Percentiles rank a stretch among this genome's conserved stretches.
Evolutionary conservation across 2,329 filamentous ascomycete species (phyloP).

Genomic region (Penicillium sp.): DNA sequence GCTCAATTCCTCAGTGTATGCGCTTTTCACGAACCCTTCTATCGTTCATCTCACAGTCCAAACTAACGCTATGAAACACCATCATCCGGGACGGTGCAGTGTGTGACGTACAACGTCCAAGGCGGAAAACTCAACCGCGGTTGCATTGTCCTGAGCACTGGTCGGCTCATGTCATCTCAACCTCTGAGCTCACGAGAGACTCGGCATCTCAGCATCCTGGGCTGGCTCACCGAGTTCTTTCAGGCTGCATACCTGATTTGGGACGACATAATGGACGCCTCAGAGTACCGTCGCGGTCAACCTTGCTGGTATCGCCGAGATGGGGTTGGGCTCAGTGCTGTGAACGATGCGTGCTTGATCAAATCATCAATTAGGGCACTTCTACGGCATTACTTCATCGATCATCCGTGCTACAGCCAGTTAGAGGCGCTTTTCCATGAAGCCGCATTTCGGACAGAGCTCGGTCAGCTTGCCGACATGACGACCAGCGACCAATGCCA

Average conservation of each 20-base stretch:
- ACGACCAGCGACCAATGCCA: constrained; percentile 64
- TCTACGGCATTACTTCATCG: constrained; percentile 56
- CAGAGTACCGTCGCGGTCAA: not conserved
- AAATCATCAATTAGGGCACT: not conserved
- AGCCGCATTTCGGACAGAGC: constrained; percentile 84
- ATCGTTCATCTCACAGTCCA: no score
- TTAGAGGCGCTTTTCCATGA: constrained; percentile 96
- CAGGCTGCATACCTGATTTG: not conserved
- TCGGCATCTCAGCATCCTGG: not conserved
- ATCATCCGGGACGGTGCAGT: no score
- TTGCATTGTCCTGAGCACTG: not conserved
- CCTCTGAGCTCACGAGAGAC: not conserved
- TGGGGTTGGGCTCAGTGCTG: not conserved
- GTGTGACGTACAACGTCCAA: not conserved
- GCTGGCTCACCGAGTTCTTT: not conserved
- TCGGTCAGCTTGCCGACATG: constrained; percentile 90
- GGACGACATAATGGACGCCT: constrained; percentile 7
- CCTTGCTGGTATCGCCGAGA: constrained; percentile 5
- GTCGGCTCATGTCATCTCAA: not conserved
- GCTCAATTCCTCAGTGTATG: no score
- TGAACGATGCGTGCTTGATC: not conserved
- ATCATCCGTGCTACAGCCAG: constrained; percentile 80
- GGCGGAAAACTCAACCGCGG: not conserved
- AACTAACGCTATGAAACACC: no score
- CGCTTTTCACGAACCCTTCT: no score